Conservation (phyloP, 2,329 filamentous ascomycete species). For the Coccinonectria pachysandricola region DNA sequence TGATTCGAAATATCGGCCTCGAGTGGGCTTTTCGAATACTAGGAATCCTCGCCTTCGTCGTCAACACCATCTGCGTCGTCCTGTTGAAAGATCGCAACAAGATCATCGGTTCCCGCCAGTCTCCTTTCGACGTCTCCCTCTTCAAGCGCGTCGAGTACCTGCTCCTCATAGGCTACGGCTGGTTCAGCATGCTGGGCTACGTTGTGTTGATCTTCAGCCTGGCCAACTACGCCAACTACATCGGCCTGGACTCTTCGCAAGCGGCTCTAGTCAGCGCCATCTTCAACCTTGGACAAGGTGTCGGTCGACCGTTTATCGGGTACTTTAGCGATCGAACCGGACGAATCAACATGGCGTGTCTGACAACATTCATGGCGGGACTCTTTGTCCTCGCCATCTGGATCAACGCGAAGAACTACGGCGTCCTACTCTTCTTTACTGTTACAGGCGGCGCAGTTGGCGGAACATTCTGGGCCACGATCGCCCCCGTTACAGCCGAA, state of each 20-base stretch:
- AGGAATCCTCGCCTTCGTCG: slow-evolving; percentile 51
- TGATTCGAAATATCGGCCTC: slow-evolving; percentile 54
- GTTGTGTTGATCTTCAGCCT: slow-evolving; percentile 68
- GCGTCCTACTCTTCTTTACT: slow-evolving; percentile 60
- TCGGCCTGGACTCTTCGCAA: slow-evolving; percentile 57
- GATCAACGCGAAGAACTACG: slow-evolving; percentile 55
- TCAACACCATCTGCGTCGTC: slow-evolving; percentile 53
- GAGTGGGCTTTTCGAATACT: slow-evolving; percentile 58
- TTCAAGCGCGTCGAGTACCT: slow-evolving; percentile 53
- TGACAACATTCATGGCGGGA: slow-evolving; percentile 54
- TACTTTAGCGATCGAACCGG: slow-evolving; percentile 61
- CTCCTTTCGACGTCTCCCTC: slow-evolving; percentile 54
- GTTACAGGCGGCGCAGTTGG: slow-evolving; percentile 60
- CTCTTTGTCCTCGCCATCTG: slow-evolving; percentile 61
- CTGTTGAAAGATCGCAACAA: slow-evolving; percentile 64
- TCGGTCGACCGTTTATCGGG: slow-evolving; percentile 64
- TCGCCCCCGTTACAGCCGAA: slow-evolving; percentile 61
- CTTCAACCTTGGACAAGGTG: slow-evolving; percentile 55
- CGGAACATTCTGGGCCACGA: slow-evolving; percentile 61
- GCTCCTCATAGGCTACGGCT: slow-evolving; percentile 55
- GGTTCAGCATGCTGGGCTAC: slow-evolving; percentile 64
- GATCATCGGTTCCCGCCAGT: slow-evolving; percentile 54
- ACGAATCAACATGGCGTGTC: slow-evolving; percentile 60
- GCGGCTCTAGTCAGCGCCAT: slow-evolving; percentile 63
- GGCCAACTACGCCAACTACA: slow-evolving; percentile 58